A percentile compares a stretch with the other conserved stretches of the same genome.
Evolutionary conservation across 2,329 filamentous ascomycete genomes (phyloP).

Genomic region (Pseudocercospora cruenta): DNA sequence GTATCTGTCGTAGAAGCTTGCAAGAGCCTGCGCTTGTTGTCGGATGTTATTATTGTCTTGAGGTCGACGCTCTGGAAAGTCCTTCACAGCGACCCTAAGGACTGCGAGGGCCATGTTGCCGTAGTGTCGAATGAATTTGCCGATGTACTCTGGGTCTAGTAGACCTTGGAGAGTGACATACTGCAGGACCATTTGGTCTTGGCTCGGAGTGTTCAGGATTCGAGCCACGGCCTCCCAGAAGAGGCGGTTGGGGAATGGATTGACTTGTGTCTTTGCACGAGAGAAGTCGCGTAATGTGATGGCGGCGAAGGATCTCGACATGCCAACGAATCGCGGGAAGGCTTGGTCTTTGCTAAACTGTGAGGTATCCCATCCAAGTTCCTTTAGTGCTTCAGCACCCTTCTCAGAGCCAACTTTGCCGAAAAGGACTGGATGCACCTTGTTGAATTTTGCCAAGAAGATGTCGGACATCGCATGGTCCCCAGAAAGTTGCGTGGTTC

Average conservation of each 20-base stretch:
- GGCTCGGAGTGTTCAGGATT: constrained; percentile 74
- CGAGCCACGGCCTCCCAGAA: constrained; percentile 81
- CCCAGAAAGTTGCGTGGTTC: constrained; percentile 60
- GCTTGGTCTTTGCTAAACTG: background rate
- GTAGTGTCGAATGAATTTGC: constrained; percentile 66
- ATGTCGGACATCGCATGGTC: constrained; percentile 79
- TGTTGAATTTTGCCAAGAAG: constrained; percentile 81
- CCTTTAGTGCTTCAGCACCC: constrained; percentile 34
- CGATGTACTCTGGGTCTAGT: constrained; percentile 63
- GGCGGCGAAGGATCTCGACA: constrained; percentile 69
- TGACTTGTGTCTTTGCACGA: constrained; percentile 58
- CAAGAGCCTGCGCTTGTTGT: background rate
- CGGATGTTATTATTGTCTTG: background rate
- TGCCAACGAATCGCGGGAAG: constrained; percentile 9
- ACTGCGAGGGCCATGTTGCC: constrained; percentile 18
- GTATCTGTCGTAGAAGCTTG: constrained; percentile 7
- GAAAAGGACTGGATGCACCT: constrained; percentile 81
- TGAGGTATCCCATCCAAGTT: background rate
- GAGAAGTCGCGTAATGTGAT: constrained; percentile 82
- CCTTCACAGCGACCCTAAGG: constrained; percentile 12
- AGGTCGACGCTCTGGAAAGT: constrained; percentile 13
- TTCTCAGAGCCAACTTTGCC: constrained; percentile 67
- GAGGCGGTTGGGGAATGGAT: constrained; percentile 75
- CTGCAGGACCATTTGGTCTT: constrained; percentile 53
- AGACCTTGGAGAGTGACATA: constrained; percentile 56